Evolutionary conservation across 495 filamentous ascomycete species (phyloP), one percentile per base, ranked within the genome.

Genomic region (Baudoinia panamericana): DNA sequence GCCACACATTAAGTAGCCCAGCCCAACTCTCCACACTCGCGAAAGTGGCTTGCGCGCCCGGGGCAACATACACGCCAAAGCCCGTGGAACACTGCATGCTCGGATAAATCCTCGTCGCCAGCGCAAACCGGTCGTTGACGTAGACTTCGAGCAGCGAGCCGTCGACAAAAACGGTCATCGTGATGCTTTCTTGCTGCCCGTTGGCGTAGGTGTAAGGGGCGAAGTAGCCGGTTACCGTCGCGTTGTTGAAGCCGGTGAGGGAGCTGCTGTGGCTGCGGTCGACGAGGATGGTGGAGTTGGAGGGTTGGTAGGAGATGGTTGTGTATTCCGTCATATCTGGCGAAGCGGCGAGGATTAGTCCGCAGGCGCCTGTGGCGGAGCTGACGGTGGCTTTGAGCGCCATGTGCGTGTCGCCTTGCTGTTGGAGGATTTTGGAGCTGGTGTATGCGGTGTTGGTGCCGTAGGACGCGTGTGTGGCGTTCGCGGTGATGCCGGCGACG

Each of bases 51-150:
- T 36, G 51, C 9, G 43, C 46, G 7, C 54, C 52, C 4, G 46
- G 35, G 5, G 9, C 56, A 3, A 58, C 44, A 34, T 52, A 63
- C 19, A 59, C 41, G 11, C 60, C 58, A 28, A 55, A 55, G 22
- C 51, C 49, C 5, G 54, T 59, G 31, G 46, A 53, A 36, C 53
- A 57, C 10, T 27, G 38, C 23, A 48, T 48, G 19, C 39, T 43
- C 17, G 58, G 57, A 32, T 61, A 63, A 31, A 61, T 58, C 19
- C 60, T 52, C 5, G 56, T 63, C 4, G 60, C 52, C 10, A 63
- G 51, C 5, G 48, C 46, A 34, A 63, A 63, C 8, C 58, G 54
- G 18, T 56, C 56, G 41, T 63, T 63, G 27, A 57, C 46, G 33
- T 55, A 56, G 11, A 63, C 48, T 36, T 63, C 60, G 16, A 61